phyloP scores from a whole-genome alignment of 805 yeast species.

The Cyberlindnera veronae region DNA sequence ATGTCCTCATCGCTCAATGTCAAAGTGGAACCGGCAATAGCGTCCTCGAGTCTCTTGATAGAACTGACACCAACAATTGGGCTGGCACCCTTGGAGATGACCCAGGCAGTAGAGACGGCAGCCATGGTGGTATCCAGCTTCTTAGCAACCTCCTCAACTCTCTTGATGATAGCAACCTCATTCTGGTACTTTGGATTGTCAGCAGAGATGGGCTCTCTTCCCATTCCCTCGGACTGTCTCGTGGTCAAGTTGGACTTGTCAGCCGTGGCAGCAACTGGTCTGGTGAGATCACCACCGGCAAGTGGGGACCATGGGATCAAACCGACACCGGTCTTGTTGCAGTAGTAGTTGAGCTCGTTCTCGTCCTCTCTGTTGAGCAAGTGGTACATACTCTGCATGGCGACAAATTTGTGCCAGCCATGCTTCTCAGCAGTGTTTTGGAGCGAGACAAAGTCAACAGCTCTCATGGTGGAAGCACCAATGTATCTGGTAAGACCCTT shows the following conservation, averaged over 20 bases:
- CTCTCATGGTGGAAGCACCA: conserved; percentile 57
- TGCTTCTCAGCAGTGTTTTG: conserved; percentile 53
- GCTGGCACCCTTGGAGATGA: too few relatives aligned
- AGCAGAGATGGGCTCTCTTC: background rate
- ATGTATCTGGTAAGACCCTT: conserved; percentile 41
- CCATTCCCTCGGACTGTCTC: conserved; percentile 5
- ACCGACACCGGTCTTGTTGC: conserved; percentile 50
- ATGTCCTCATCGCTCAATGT: too few relatives aligned
- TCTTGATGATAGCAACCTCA: conserved; percentile 36
- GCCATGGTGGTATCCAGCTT: conserved; percentile 50
- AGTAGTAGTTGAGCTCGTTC: conserved; percentile 55
- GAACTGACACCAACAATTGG: too few relatives aligned
- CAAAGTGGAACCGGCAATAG: too few relatives aligned
- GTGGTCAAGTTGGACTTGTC: conserved; percentile 12
- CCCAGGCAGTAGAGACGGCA: too few relatives aligned
- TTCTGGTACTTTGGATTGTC: conserved; percentile 9
- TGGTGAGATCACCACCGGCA: conserved; percentile 50
- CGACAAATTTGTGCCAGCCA: conserved; percentile 55
- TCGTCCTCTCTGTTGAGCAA: conserved; percentile 59
- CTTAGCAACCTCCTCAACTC: conserved; percentile 54
- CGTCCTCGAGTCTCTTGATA: too few relatives aligned
- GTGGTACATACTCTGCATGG: conserved; percentile 57
- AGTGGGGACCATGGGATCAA: conserved; percentile 62
- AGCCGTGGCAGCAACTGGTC: conserved; percentile 33
- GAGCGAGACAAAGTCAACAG: conserved; percentile 49